Evolutionary conservation across 2,329 filamentous ascomycete genomes (phyloP).

Genomic region (Fusarium nanum): DNA sequence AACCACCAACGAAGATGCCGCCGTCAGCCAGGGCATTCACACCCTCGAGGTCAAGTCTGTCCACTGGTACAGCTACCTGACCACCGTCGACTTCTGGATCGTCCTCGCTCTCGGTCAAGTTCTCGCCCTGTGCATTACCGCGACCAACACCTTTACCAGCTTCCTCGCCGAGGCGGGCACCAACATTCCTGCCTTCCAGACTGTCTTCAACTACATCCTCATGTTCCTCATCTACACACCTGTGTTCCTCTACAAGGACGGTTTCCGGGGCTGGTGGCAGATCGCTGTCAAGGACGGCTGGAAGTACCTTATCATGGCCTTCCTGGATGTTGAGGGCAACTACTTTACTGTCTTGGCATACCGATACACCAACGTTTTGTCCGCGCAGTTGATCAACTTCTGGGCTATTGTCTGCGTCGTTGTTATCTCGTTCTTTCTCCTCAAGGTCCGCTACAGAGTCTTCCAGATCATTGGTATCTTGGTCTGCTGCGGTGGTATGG

Average conservation of each 20-base stretch:
- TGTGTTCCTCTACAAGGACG: slow-evolving; percentile 83
- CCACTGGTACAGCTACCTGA: slow-evolving; percentile 79
- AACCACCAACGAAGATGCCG: slow-evolving; percentile 46
- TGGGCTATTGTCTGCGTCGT: slow-evolving; percentile 98
- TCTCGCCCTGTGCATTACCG: slow-evolving; percentile 89
- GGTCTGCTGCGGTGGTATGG: slow-evolving; percentile 90
- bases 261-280: slow-evolving; percentile 74
- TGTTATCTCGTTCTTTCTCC: slow-evolving; percentile 80
- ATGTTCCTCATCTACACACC: slow-evolving; percentile 85
- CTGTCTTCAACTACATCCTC: slow-evolving; percentile 92
- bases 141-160: slow-evolving; percentile 89
- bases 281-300: slow-evolving; percentile 80
- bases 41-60: slow-evolving; percentile 65
- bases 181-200: slow-evolving; percentile 94
- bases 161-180: slow-evolving; percentile 75
- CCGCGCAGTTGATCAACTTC: slow-evolving; percentile 96
- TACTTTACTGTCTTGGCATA: slow-evolving; percentile 98
- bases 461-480: slow-evolving; percentile 89
- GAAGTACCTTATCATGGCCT: slow-evolving; percentile 93
- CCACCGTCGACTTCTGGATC: slow-evolving; percentile 88
- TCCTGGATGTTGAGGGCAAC: slow-evolving; percentile 95
- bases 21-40: slow-evolving; percentile 64
- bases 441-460: slow-evolving; percentile 89
- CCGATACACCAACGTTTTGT: slow-evolving; percentile 89
- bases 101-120: slow-evolving; percentile 84